phyloP scores from a whole-genome alignment of 169 alveolate species.

The Perkinsus marinus region DNA sequence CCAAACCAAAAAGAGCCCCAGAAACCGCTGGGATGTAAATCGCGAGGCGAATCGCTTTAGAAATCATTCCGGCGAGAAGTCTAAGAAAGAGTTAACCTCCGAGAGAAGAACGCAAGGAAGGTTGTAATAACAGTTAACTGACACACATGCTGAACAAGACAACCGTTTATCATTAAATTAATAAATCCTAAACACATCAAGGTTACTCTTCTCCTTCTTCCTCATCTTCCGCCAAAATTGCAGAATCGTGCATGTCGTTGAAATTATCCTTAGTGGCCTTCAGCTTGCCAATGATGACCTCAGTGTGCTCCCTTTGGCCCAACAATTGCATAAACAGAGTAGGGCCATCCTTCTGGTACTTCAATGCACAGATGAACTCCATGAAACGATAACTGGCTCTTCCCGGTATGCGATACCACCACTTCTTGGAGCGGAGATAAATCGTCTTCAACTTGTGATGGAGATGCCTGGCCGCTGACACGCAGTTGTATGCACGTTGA shows the following conservation, averaged over 20 bases:
- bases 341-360: not conserved
- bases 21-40: no score
- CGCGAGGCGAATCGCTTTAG: no score
- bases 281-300: not conserved
- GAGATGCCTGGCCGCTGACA: not conserved
- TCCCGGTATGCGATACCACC: not conserved
- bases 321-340: not conserved
- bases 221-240: not conserved
- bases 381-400: not conserved
- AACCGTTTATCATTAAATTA: not conserved
- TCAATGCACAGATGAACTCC: not conserved
- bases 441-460: not conserved
- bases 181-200: not conserved
- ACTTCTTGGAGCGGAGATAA: not conserved
- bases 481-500: not conserved
- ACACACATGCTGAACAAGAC: not conserved
- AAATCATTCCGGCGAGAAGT: not conserved
- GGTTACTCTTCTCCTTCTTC: not conserved
- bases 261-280: not conserved
- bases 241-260: not conserved
- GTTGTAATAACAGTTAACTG: not conserved
- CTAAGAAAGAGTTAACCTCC: not conserved
- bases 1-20: no score
- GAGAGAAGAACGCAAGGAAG: no score
- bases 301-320: not conserved